Base-by-base conservation (phyloP, 2,329 filamentous ascomycete species). In the Scleromitrula shiraiana region DNA sequence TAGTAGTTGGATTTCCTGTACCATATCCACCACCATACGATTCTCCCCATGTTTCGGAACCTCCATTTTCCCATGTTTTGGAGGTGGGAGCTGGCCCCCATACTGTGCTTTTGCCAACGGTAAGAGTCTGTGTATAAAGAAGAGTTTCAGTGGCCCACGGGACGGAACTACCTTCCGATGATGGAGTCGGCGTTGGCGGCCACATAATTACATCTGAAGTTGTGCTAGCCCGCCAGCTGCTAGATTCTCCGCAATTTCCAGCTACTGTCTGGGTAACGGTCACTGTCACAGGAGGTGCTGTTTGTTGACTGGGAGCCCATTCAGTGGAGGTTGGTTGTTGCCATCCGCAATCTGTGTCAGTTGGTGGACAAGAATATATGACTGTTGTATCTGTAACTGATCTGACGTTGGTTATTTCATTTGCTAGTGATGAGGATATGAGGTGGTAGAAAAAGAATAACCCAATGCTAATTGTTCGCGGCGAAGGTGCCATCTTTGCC, bases 301-400 rank as follows among this genome's bases (percentile, higher is more conserved):
- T n/a, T 33, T 6, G 5, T 14, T 2, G 12, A n/a, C 2, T 12
- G 29, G 15, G 19, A 37, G 19, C 10, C 15, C 15, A 37, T 14
- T 7, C 5, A 7, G 14, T 35, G 22, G 41, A 15, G 30, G 33
- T 22, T 17, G 10, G 6, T 19, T 45, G 3, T 9, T 20, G 4
- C 8, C 22, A 45, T 14, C 8, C 14, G 41, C 44, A 46, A 19
- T 46, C 20, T n/a, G 44, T 46, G 6, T 41, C 44, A 26, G 35
- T 46, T 9, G 38, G 26, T 14, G 39, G 39, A 27, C 46, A 49
- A 17, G 46, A 49, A 10, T 15, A 29, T 35, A 49, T 41, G 6
- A 30, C 44, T 23, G 38, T 7, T 7, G 39, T 49, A 15, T 46
- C 44, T 2, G 26, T 46, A 2, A 41, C 19, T 41, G 44, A 40